These are phyloP conservation scores for Fusarium lyarnte DNA, from an alignment of 2,329 filamentous ascomycete genomes.

Conservation along the genomic window DNA sequence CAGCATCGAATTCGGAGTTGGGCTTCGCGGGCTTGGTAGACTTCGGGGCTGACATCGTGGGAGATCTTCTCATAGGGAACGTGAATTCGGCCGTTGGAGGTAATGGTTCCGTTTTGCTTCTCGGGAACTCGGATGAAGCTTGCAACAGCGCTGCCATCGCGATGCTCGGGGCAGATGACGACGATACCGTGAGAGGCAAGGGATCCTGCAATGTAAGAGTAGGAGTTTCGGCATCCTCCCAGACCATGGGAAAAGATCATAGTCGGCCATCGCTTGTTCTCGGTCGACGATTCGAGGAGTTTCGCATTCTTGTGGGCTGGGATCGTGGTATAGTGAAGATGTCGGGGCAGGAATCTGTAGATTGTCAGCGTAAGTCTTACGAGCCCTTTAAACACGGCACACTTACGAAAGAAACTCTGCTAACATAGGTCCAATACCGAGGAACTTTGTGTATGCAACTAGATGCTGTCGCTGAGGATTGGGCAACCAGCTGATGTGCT, in stretches of 20 bases:
- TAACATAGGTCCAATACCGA: slow-evolving; percentile 70
- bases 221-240: slow-evolving; percentile 82
- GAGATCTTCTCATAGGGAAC: slow-evolving; percentile 64
- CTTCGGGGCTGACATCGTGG: slow-evolving; percentile 71
- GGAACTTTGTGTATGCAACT: slow-evolving; percentile 78
- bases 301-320: slow-evolving; percentile 77
- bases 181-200: slow-evolving; percentile 83
- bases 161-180: slow-evolving; percentile 83
- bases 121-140: slow-evolving; percentile 73
- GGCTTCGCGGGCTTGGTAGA: slow-evolving; percentile 72
- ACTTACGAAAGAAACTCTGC: slow-evolving; percentile 70
- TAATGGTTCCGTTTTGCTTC: slow-evolving; percentile 49
- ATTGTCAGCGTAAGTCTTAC: neutral
- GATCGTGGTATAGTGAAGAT: slow-evolving; percentile 78
- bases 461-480: slow-evolving; percentile 79
- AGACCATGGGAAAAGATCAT: slow-evolving; percentile 89
- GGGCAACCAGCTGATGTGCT: slow-evolving; percentile 79
- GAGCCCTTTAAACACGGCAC: too few relatives aligned
- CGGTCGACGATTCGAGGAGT: slow-evolving; percentile 61
- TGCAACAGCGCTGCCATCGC: slow-evolving; percentile 82
- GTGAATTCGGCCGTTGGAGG: slow-evolving; percentile 41
- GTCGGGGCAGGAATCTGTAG: slow-evolving; percentile 71
- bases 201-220: slow-evolving; percentile 83
- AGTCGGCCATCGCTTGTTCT: slow-evolving; percentile 74
- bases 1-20: slow-evolving; percentile 81